A percentile compares a stretch with the other conserved stretches of the same genome.
Conservation (phyloP, 768 basidiomycete genomes). For the Mycena galopus region DNA sequence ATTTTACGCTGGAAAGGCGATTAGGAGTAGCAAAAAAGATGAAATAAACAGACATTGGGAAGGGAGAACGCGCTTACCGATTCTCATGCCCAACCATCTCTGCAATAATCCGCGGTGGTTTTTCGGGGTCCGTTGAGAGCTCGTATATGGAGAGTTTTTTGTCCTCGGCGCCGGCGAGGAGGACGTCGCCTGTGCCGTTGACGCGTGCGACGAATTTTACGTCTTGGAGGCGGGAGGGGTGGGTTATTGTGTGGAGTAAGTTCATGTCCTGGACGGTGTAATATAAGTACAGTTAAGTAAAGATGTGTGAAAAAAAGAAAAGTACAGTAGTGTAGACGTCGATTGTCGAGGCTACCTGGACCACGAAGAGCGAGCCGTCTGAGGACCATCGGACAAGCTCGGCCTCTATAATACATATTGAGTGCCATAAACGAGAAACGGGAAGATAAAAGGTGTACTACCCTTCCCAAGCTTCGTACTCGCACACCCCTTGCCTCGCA, state of each 20-base stretch:
- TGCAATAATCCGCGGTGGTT: constrained; percentile 72
- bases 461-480: constrained; percentile 93
- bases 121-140: constrained; percentile 59
- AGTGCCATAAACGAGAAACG: not conserved
- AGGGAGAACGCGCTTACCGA: constrained; percentile 71
- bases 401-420: constrained; percentile 69
- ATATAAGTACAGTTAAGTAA: constrained; percentile 4
- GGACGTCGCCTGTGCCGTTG: constrained; percentile 69
- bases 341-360: constrained; percentile 81
- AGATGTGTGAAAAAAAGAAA: not conserved
- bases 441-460: constrained; percentile 59
- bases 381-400: constrained; percentile 93
- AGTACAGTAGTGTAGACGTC: constrained; percentile 87
- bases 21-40: not conserved
- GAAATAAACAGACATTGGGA: too few relatives aligned
- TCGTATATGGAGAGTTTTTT: constrained; percentile 87
- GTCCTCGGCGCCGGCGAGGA: constrained; percentile 92
- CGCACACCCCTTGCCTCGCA: constrained; percentile 92
- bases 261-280: constrained; percentile 75
- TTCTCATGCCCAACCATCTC: constrained; percentile 86
- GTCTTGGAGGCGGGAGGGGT: constrained; percentile 89
- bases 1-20: constrained; percentile 74
- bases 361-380: constrained; percentile 81
- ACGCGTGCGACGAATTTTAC: constrained; percentile 79
- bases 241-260: constrained; percentile 77